phyloP scores from a whole-genome alignment of 768 basidiomycete species.

The Rhodotorula sphaerocarpa region DNA sequence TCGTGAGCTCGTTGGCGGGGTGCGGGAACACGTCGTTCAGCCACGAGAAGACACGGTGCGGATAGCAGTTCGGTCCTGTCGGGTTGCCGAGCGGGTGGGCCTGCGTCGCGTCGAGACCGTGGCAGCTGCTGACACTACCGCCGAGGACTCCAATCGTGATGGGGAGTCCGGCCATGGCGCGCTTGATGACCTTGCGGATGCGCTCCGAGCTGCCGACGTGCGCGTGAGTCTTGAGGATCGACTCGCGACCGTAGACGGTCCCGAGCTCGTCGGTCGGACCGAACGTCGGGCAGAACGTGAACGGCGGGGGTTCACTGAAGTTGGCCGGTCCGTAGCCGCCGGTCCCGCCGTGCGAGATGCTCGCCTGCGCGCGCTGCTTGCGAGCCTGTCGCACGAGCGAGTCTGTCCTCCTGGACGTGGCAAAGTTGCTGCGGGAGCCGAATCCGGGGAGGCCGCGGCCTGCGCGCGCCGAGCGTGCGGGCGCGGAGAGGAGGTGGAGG shows the following conservation, averaged over 20 bases:
- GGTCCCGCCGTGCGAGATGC: slow-evolving; percentile 31
- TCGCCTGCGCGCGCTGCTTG: slow-evolving; percentile 31
- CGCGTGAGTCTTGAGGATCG: slow-evolving; percentile 50
- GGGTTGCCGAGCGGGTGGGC: slow-evolving; percentile 41
- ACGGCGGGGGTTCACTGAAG: slow-evolving; percentile 54
- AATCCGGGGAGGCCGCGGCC: slow-evolving; percentile 37
- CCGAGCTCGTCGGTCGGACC: slow-evolving; percentile 74
- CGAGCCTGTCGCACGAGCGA: slow-evolving; percentile 25
- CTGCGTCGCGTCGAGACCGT: slow-evolving; percentile 39
- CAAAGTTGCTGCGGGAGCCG: slow-evolving; percentile 22
- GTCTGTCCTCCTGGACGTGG: slow-evolving; percentile 36
- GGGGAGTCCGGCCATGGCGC: slow-evolving; percentile 40
- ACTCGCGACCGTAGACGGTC: slow-evolving; percentile 64
- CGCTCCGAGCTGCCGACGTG: slow-evolving; percentile 37
- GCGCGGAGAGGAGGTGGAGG: slow-evolving; percentile 34
- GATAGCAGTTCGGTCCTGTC: slow-evolving; percentile 55
- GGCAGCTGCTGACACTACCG: slow-evolving; percentile 38
- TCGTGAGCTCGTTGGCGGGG: slow-evolving; percentile 93
- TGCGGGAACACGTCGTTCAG: slow-evolving; percentile 98
- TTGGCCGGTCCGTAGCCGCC: slow-evolving; percentile 38
- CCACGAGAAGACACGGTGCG: slow-evolving; percentile 92
- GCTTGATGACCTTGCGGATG: slow-evolving; percentile 37
- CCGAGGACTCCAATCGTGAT: slow-evolving; percentile 40
- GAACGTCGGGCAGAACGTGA: slow-evolving; percentile 82
- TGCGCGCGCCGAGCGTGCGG: slow-evolving; percentile 6